Percentiles rank a stretch among this genome's conserved stretches.
These are phyloP conservation scores for Dichomitus squalens DNA, from an alignment of 1,284 basidiomycete genomes.

Conservation along the genomic window DNA sequence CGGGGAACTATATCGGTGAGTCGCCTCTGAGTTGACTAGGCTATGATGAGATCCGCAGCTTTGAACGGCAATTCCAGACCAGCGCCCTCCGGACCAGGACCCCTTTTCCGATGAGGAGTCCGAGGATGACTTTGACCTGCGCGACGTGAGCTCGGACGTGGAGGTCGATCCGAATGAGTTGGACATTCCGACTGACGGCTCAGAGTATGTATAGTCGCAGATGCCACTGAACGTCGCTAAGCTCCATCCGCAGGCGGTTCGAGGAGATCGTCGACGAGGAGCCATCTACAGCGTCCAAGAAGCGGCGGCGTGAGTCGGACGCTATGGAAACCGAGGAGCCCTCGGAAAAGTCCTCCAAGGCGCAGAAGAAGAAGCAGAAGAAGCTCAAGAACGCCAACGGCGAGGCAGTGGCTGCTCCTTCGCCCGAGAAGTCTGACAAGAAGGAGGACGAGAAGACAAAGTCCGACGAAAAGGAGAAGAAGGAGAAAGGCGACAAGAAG, in stretches of 20 bases:
- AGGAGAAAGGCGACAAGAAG: constrained; percentile 44
- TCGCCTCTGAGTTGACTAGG: constrained; percentile 1
- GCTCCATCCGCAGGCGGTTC: constrained; percentile 55
- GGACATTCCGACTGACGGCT: constrained; percentile 55
- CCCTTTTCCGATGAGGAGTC: constrained; percentile 48
- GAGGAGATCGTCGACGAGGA: constrained; percentile 48
- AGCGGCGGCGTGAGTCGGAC: constrained; percentile 65
- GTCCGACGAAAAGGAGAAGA: constrained; percentile 26
- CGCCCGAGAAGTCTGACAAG: constrained; percentile 32
- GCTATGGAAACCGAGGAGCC: constrained; percentile 42
- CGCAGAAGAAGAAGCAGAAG: constrained; percentile 72
- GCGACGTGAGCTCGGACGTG: constrained; percentile 78
- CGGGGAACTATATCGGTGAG: constrained; percentile 89
- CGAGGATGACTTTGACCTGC: constrained; percentile 60
- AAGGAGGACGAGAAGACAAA: constrained; percentile 30
- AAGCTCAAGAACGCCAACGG: constrained; percentile 72
- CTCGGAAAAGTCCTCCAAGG: constrained; percentile 45
- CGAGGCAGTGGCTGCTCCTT: constrained; percentile 49
- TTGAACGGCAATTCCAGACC: constrained; percentile 40
- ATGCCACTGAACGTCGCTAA: not conserved
- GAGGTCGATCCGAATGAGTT: constrained; percentile 64
- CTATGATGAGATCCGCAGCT: constrained; percentile 3
- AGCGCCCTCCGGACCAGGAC: constrained; percentile 49
- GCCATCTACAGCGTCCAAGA: constrained; percentile 39
- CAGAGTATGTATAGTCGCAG: constrained; percentile 40